Evolutionary conservation across 306 rosid species (phyloP).

Genomic region (Gleditsia sinensis): DNA sequence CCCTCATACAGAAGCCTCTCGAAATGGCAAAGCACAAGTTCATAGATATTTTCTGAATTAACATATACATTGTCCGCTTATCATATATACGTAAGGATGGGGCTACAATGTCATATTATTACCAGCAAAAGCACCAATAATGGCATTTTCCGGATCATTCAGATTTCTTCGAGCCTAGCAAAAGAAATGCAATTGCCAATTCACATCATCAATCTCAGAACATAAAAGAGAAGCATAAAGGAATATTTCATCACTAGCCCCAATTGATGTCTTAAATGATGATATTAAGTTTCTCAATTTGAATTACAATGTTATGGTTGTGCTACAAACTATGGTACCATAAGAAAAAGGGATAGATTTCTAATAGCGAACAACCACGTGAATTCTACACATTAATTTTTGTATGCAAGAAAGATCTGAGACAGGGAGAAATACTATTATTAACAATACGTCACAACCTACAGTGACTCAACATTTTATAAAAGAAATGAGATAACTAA

Average conservation of each 20-base stretch:
- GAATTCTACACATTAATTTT: too few relatives aligned
- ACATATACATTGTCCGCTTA: neutral
- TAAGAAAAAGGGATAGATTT: neutral
- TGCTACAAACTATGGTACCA: neutral
- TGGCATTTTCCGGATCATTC: constrained; percentile 88
- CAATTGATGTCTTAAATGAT: constrained; percentile 12
- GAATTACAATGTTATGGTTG: neutral
- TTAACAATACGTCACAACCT: too few relatives aligned
- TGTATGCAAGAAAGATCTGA: too few relatives aligned
- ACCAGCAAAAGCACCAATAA: constrained; percentile 98
- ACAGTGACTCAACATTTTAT: too few relatives aligned
- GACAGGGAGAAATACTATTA: too few relatives aligned
- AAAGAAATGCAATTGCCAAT: constrained; percentile 33
- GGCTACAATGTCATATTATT: constrained; percentile 28
- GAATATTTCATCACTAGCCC: too few relatives aligned
- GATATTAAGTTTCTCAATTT: neutral
- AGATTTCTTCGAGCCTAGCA: constrained; percentile 78
- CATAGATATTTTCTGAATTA: constrained; percentile 7
- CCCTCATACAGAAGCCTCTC: neutral
- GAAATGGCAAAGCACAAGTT: too few relatives aligned
- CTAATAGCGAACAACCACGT: neutral
- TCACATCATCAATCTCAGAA: constrained; percentile 24
- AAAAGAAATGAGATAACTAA: constrained; percentile 11
- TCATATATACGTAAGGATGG: neutral
- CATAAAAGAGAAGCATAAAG: constrained; percentile 31